Percentiles rank a stretch among this genome's conserved stretches.
Conservation (phyloP, 495 filamentous ascomycete species). For the Tuber microsphaerosporum region DNA sequence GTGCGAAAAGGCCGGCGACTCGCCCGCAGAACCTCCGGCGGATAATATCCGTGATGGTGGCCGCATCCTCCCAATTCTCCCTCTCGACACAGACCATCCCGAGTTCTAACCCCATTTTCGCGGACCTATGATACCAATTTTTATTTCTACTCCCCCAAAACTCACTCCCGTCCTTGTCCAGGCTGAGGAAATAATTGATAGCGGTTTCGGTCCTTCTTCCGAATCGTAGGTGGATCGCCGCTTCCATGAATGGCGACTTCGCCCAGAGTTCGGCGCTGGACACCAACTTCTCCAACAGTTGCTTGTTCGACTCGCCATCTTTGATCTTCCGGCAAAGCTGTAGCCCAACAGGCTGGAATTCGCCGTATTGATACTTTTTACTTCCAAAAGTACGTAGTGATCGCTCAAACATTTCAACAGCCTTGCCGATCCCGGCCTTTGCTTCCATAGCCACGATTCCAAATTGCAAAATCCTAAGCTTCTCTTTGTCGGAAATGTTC, state of each 20-base stretch:
- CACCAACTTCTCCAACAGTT: conserved; percentile 13
- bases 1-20: background rate
- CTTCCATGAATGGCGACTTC: conserved; percentile 16
- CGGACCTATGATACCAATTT: conserved; percentile 19
- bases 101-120: conserved; percentile 18
- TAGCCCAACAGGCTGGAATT: conserved; percentile 16
- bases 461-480: conserved; percentile 10
- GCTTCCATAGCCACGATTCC: conserved; percentile 5
- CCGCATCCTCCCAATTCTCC: conserved; percentile 19
- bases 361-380: background rate
- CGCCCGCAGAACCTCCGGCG: conserved; percentile 12
- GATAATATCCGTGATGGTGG: conserved; percentile 19
- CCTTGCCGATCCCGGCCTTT: conserved; percentile 12
- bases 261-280: conserved; percentile 18
- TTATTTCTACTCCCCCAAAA: conserved; percentile 7
- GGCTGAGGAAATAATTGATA: conserved; percentile 18
- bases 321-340: conserved; percentile 18
- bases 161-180: background rate
- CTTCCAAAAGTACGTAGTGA: background rate
- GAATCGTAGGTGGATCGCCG: conserved; percentile 19
- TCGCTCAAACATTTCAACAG: conserved; percentile 14
- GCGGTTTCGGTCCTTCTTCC: conserved; percentile 16
- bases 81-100: conserved; percentile 20
- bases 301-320: conserved; percentile 8
- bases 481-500: background rate